Base-by-base conservation (phyloP, 352 stramenopile species). In the Pythium aristosporum region DNA sequence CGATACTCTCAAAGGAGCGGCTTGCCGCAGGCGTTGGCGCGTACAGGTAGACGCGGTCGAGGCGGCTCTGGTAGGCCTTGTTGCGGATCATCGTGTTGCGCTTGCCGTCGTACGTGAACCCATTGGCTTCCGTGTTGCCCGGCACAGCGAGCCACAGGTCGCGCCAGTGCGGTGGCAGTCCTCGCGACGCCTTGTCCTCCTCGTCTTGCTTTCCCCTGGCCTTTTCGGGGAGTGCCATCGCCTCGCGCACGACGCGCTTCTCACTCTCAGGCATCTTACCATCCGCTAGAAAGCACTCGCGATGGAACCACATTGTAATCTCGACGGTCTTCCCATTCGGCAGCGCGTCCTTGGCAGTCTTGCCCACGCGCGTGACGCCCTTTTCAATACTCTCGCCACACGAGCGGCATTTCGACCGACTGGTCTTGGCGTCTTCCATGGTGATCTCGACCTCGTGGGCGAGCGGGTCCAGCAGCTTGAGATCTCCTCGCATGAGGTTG, bases 31-130 rank as follows among this genome's bases (percentile, higher is more conserved):
- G 5, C 10, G 32, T 50, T 18, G 36, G 67, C 67, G 0, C 60
- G 57, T 84, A 88, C 30, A 85, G 89, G 61, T 89, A 91, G 59
- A 91, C 87, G 25, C 84, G 82, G 44, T 93, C 84, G 23, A 93
- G 69, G 13, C 84, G 84, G 64, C 82, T 93, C 18, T 75, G 84
- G 48, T 86, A 89, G 3, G 79, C 70, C 37, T 66, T 72, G 66
- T 79, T 90, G 37, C 69, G 69, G 52, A 93, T 82, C 54, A 91
- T 56, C 1, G 56, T 65, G 48, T 93, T 93, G 8, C 60, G 65
- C 36, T 75, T 75, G 20, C 80, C 84, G 46, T 93, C 84, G 52
- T 88, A 93, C 21, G 84, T 93, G 65, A 74, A 82, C 0, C 84
- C 84, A 20, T 93, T 93, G 46, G 86, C 73, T 56, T 93, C 82